These are phyloP conservation scores for Malus hybrid DNA, from an alignment of 331 rosid genomes.

Conservation along the genomic window DNA sequence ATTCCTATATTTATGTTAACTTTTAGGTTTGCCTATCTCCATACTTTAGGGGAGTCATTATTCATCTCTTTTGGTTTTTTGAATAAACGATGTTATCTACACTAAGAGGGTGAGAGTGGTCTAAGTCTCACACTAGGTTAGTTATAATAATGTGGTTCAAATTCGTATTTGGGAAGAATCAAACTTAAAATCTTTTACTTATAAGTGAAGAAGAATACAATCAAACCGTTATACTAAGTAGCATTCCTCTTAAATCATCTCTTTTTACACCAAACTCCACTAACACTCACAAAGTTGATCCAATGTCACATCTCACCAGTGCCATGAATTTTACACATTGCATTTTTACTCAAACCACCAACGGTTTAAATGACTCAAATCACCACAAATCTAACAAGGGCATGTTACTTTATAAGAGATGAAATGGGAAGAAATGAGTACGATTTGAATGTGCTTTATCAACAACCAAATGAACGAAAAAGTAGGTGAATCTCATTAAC, in stretches of 20 bases:
- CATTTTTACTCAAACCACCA: background rate
- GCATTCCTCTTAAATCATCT: background rate
- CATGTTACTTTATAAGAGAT: background rate
- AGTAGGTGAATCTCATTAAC: background rate
- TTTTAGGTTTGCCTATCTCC: background rate
- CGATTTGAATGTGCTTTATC: no score
- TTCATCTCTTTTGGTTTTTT: no score
- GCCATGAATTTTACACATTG: no score
- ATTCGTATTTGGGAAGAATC: fast-evolving
- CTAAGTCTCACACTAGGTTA: no score
- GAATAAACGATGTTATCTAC: no score
- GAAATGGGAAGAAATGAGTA: background rate
- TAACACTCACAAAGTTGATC: background rate
- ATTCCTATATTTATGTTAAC: no score
- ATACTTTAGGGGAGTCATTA: no score
- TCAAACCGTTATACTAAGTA: no score
- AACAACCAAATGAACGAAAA: background rate
- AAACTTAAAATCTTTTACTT: no score
- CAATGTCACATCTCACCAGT: background rate
- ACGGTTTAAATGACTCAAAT: background rate
- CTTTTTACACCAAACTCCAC: background rate
- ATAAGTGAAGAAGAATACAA: no score
- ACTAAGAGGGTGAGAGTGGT: no score
- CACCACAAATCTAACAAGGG: background rate
- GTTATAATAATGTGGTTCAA: no score